Evolutionary conservation across 164 flowering plant species (phyloP), one percentile per base, ranked within the genome.

Genomic region (Echeveria elegans): DNA sequence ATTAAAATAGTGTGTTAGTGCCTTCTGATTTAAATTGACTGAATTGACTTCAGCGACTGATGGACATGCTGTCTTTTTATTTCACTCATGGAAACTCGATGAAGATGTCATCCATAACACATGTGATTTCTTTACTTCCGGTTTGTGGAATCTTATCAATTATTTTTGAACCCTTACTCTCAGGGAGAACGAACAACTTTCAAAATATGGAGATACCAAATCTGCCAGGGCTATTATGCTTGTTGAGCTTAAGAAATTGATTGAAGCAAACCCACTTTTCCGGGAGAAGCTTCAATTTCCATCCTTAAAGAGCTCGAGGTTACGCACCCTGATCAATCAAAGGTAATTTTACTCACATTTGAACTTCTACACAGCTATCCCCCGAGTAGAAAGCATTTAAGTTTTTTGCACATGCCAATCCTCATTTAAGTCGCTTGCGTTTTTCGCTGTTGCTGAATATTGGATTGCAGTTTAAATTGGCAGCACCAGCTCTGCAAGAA

Each of bases 401-500:
- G n/a, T n/a, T n/a, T n/a, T n/a, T n/a, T n/a, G n/a, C n/a, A n/a
- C n/a, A n/a, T n/a, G n/a, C n/a, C n/a, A n/a, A n/a, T 37, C 24
- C 41, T 24, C 18, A 5, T 5, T 26, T 29, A 14, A 56, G 32
- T 19, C 28, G 32, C n/a, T 26, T 56, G 61, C 18, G 2, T 28
- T 63, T 29, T 34, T 37, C 28, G 32, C 23, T 31, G 4, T 37
- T 34, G 34, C 14, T 60, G 65, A 18, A n/a, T n/a, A n/a, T n/a
- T n/a, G n/a, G n/a, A 16, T 69, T 75, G 74, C 79, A 82, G 85
- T 72, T 72, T 79, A 34, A 79, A 77, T 66, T 79, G 81, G 82
- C 85, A 81, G 73, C 82, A 81, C 59, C 85, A 79, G 66, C 81
- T 76, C 58, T 82, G 82, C 69, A 81, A 81, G 71, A 77, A 72